Percentiles rank a stretch among this genome's conserved stretches.
Evolutionary conservation across 2,329 filamentous ascomycete species (phyloP).

Genomic region (Calonectria honghensis): DNA sequence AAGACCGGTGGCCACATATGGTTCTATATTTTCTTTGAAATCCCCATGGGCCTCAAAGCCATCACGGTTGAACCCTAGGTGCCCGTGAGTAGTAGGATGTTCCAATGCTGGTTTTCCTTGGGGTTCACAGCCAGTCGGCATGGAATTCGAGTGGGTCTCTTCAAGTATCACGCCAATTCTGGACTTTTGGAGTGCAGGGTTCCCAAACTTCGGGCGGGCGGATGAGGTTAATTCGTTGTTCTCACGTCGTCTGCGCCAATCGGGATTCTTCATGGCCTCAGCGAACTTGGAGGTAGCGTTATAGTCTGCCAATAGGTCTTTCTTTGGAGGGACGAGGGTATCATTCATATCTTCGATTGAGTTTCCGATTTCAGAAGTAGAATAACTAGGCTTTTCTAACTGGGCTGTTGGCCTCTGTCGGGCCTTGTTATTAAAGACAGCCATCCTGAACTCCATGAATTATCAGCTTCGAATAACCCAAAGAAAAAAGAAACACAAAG

Average conservation of each 20-base stretch:
- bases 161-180: neutral
- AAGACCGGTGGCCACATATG: neutral
- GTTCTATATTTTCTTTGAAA: neutral
- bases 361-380: conserved; percentile 34
- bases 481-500: neutral
- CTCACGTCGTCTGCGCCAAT: conserved; percentile 58
- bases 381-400: conserved; percentile 30
- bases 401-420: conserved; percentile 33
- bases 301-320: conserved; percentile 47
- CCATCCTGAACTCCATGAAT: conserved; percentile 35
- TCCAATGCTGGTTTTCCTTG: conserved; percentile 9
- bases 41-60: conserved; percentile 34
- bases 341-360: conserved; percentile 42
- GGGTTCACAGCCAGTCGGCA: neutral
- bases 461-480: neutral
- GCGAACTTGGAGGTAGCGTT: conserved; percentile 49
- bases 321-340: conserved; percentile 23
- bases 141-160: neutral
- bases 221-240: conserved; percentile 37
- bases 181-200: neutral
- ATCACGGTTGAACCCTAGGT: conserved; percentile 30
- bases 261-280: conserved; percentile 60
- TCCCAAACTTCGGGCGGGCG: conserved; percentile 26
- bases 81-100: conserved; percentile 30
- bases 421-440: conserved; percentile 27